phyloP scores from a whole-genome alignment of 805 yeast genomes.

The Wickerhamomyces pijperi region DNA sequence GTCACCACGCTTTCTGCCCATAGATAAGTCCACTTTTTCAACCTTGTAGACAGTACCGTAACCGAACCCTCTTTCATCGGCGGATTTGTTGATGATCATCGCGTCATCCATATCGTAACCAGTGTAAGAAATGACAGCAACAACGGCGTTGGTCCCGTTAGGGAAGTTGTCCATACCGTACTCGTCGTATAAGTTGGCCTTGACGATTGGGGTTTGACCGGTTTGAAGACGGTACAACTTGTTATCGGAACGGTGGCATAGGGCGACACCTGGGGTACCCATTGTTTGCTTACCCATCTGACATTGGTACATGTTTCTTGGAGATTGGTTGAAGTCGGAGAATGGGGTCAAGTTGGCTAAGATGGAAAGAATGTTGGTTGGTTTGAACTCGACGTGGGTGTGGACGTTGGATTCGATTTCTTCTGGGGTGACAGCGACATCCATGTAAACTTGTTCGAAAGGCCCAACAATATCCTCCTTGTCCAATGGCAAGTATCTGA shows the following conservation, averaged over 20 bases:
- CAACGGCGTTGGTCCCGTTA: constrained; percentile 96
- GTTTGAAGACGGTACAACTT: constrained; percentile 85
- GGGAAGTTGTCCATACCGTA: constrained; percentile 98
- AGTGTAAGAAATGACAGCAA: constrained; percentile 96
- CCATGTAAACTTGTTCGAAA: constrained; percentile 95
- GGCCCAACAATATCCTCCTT: constrained; percentile 89
- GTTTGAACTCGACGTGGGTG: constrained; percentile 88
- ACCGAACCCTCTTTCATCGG: constrained; percentile 96
- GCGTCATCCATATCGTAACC: constrained; percentile 99
- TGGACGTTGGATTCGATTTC: constrained; percentile 78
- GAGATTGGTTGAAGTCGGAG: constrained; percentile 97
- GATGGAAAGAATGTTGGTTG: constrained; percentile 89
- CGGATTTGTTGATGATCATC: constrained; percentile 94
- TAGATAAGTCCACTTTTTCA: constrained; percentile 77
- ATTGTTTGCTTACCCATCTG: constrained; percentile 99
- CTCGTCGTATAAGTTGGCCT: constrained; percentile 86
- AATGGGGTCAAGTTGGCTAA: constrained; percentile 96
- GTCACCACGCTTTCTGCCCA: constrained; percentile 79
- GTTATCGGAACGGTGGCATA: constrained; percentile 87
- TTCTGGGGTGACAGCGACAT: constrained; percentile 87
- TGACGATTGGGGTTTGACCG: constrained; percentile 96
- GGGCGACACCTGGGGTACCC: constrained; percentile 99
- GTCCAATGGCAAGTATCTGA: constrained; percentile 76
- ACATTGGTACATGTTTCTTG: constrained; percentile 99
- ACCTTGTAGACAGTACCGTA: constrained; percentile 95